These are phyloP conservation scores for Anisodus tanguticus DNA, from an alignment of 257 asterid genomes.

Conservation along the genomic window DNA sequence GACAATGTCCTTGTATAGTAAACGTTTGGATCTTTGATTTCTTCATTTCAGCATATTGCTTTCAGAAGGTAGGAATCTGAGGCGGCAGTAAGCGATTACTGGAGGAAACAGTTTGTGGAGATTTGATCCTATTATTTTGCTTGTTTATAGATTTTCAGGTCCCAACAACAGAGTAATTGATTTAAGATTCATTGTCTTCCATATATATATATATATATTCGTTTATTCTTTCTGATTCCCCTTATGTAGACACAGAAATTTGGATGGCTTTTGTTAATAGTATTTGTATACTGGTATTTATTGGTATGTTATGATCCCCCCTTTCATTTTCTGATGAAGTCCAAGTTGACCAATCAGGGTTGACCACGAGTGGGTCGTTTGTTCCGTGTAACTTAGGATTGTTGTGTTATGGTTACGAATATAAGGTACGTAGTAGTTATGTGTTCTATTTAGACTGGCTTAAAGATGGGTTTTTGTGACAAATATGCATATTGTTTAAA, in stretches of 20 bases:
- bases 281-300: constrained; percentile 15
- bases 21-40: constrained; percentile 23
- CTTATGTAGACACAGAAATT: background rate
- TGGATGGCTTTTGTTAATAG: constrained; percentile 15
- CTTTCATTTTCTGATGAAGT: background rate
- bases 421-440: background rate
- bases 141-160: constrained; percentile 28
- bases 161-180: constrained; percentile 11
- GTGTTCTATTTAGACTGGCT: background rate
- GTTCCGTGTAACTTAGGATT: background rate
- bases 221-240: constrained; percentile 23
- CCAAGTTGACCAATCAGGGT: background rate
- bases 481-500: too few species aligned
- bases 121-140: background rate
- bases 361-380: background rate
- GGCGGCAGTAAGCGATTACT: constrained; percentile 6
- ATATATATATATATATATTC: constrained; percentile 19
- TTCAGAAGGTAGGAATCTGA: constrained; percentile 23
- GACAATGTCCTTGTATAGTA: constrained; percentile 6
- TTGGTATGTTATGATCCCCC: background rate
- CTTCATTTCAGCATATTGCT: constrained; percentile 24
- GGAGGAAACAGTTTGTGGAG: constrained; percentile 14
- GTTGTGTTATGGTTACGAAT: background rate
- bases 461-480: background rate
- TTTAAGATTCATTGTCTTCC: constrained; percentile 13